phyloP scores from a whole-genome alignment of 139 green algal genomes.

The Desmodesmus armatus region DNA sequence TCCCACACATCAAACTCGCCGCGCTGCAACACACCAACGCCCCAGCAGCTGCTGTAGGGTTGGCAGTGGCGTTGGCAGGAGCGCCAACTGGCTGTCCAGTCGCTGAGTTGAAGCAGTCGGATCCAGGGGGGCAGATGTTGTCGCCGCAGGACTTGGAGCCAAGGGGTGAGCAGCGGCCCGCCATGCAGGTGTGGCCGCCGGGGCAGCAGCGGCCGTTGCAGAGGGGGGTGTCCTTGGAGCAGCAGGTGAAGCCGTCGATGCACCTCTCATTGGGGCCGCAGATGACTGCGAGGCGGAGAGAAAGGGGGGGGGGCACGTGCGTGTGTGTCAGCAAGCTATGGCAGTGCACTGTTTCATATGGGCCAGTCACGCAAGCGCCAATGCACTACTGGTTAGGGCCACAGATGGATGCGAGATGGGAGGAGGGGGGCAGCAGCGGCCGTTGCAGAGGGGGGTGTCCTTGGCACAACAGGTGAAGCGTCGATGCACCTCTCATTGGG shows the following conservation, averaged over 20 bases:
- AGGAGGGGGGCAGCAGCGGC: not conserved
- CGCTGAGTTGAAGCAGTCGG: not conserved
- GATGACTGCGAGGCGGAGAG: not conserved
- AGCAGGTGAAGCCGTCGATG: not conserved
- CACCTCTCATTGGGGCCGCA: not conserved
- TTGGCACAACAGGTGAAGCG: not conserved
- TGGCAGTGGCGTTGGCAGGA: too few relatives aligned
- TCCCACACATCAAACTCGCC: not conserved
- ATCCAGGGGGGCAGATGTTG: not conserved
- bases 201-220: not conserved
- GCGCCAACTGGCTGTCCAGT: too few relatives aligned
- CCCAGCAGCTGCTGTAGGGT: not conserved
- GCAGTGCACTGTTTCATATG: not conserved
- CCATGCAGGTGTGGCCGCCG: not conserved
- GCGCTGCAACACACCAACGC: not conserved
- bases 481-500: not conserved
- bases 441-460: not conserved
- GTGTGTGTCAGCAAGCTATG: not conserved
- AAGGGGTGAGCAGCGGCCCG: not conserved
- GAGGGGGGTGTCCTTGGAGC: not conserved
- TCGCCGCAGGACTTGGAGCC: not conserved
- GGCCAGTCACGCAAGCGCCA: not conserved
- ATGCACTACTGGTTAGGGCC: too few relatives aligned
- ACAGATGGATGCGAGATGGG: too few relatives aligned
- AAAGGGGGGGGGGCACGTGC: not conserved